phyloP scores from a whole-genome alignment of 2,329 filamentous ascomycete species.

The Paecilomyces dactylethromorphus region DNA sequence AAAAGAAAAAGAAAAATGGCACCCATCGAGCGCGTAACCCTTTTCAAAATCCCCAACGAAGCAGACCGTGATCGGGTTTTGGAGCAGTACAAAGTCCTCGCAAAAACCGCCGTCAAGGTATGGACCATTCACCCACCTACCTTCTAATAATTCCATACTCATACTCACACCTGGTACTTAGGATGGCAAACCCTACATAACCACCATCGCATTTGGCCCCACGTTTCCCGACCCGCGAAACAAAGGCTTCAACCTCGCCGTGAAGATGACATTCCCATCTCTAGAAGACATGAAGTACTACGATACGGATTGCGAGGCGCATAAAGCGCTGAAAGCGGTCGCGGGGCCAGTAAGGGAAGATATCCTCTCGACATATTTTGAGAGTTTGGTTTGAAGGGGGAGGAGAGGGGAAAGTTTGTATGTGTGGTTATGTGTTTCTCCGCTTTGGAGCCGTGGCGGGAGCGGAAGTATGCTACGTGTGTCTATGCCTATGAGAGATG shows the following conservation, averaged over 20 bases:
- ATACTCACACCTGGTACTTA: conserved; percentile 23
- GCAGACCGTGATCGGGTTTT: conserved; percentile 38
- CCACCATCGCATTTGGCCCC: conserved; percentile 49
- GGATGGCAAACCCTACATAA: conserved; percentile 67
- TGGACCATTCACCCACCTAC: not conserved
- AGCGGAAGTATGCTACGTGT: not conserved
- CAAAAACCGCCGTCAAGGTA: conserved; percentile 41
- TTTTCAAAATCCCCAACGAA: conserved; percentile 48
- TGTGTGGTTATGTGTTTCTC: not conserved
- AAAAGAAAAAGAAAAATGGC: conserved; percentile 20
- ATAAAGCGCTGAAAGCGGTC: conserved; percentile 41
- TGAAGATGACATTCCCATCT: conserved; percentile 57
- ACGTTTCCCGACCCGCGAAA: conserved; percentile 53
- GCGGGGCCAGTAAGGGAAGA: conserved; percentile 26
- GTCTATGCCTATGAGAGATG: not conserved
- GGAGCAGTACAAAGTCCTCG: conserved; percentile 38
- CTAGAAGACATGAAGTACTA: conserved; percentile 66
- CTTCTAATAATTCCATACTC: not conserved
- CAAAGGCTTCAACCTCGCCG: conserved; percentile 60
- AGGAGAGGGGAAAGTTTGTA: not conserved
- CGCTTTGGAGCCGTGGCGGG: not conserved
- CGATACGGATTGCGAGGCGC: conserved; percentile 53
- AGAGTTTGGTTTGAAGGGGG: conserved; percentile 25
- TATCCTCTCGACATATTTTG: conserved; percentile 30
- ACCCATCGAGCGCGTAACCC: conserved; percentile 44